phyloP scores from a whole-genome alignment of 352 stramenopile species.

The Phytophthora lateralis region DNA sequence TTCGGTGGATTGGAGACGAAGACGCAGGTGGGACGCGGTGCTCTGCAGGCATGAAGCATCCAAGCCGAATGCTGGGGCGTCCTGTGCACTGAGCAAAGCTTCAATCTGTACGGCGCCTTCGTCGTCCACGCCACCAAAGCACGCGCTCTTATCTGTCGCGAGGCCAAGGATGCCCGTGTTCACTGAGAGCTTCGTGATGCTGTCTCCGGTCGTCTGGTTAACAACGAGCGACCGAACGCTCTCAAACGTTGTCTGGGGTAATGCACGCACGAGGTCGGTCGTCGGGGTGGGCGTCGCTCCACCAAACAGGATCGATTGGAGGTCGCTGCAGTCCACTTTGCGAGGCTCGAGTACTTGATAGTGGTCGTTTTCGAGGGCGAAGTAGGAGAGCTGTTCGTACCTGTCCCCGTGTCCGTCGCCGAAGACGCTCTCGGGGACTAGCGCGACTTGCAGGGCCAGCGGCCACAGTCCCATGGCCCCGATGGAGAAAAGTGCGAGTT shows the following conservation, averaged over 20 bases:
- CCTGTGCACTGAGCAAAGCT: slow-evolving; percentile 27
- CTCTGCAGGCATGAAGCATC: slow-evolving; percentile 30
- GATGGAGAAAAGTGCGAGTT: slow-evolving; percentile 37
- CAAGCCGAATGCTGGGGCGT: slow-evolving; percentile 32
- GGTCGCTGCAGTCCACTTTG: slow-evolving; percentile 29
- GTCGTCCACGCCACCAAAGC: slow-evolving; percentile 41
- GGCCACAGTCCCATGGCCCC: slow-evolving; percentile 47
- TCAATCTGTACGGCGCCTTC: slow-evolving; percentile 43
- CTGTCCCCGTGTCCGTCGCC: slow-evolving; percentile 50
- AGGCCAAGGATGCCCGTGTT: slow-evolving; percentile 32
- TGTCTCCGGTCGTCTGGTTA: slow-evolving; percentile 26
- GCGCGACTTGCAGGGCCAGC: slow-evolving; percentile 33
- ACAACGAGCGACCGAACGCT: slow-evolving; percentile 26
- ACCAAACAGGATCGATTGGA: slow-evolving; percentile 28
- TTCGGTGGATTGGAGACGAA: slow-evolving; percentile 39
- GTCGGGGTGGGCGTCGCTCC: slow-evolving; percentile 7
- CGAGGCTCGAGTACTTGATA: slow-evolving; percentile 40
- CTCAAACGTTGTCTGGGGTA: slow-evolving; percentile 28
- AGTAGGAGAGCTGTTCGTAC: slow-evolving; percentile 44
- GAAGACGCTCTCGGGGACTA: slow-evolving; percentile 41
- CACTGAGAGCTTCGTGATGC: slow-evolving; percentile 21
- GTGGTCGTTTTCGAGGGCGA: slow-evolving; percentile 41
- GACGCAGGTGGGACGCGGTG: slow-evolving; percentile 28
- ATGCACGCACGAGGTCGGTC: slow-evolving; percentile 32
- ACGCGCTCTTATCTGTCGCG: slow-evolving; percentile 22